Conservation (phyloP, 1,284 basidiomycete genomes). For the Cryptococcus hybrid region DNA sequence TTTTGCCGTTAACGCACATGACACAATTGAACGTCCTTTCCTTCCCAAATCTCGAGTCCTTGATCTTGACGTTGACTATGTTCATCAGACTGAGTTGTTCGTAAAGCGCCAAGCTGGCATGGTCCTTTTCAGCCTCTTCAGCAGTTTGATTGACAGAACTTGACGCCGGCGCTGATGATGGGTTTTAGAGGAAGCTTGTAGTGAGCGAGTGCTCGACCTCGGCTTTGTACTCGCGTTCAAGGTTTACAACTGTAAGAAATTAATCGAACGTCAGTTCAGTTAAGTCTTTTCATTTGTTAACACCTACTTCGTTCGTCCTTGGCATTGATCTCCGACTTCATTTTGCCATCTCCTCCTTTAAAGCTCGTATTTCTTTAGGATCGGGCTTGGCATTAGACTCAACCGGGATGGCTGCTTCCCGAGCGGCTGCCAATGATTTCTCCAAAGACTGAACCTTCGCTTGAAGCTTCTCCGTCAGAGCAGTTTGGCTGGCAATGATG, state of each 20-base stretch:
- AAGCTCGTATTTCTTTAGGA: conserved; percentile 34
- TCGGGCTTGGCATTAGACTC: conserved; percentile 11
- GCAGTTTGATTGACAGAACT: conserved; percentile 9
- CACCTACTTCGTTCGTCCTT: conserved; percentile 42
- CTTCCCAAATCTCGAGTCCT: conserved; percentile 28
- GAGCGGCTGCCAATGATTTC: conserved; percentile 25
- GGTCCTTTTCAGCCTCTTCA: conserved; percentile 38
- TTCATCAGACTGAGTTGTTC: conserved; percentile 46
- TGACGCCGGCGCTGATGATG: conserved; percentile 9
- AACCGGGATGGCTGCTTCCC: conserved; percentile 2
- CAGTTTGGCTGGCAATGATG: conserved; percentile 37
- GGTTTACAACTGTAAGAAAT: neutral
- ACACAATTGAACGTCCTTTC: conserved; percentile 44
- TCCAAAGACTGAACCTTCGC: conserved; percentile 33
- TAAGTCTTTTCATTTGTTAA: neutral
- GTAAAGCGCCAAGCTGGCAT: conserved; percentile 37
- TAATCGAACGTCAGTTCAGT: neutral
- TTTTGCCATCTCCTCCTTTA: conserved; percentile 35
- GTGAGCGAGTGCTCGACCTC: conserved; percentile 39
- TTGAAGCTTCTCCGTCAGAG: conserved; percentile 37
- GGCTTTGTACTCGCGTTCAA: conserved; percentile 40
- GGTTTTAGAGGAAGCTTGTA: conserved; percentile 21
- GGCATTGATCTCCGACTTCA: conserved; percentile 23
- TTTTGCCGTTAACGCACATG: conserved; percentile 33
- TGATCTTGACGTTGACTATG: conserved; percentile 38